Conservation (phyloP, 1,284 basidiomycete species). For the Cutaneotrichosporon curvatum region DNA sequence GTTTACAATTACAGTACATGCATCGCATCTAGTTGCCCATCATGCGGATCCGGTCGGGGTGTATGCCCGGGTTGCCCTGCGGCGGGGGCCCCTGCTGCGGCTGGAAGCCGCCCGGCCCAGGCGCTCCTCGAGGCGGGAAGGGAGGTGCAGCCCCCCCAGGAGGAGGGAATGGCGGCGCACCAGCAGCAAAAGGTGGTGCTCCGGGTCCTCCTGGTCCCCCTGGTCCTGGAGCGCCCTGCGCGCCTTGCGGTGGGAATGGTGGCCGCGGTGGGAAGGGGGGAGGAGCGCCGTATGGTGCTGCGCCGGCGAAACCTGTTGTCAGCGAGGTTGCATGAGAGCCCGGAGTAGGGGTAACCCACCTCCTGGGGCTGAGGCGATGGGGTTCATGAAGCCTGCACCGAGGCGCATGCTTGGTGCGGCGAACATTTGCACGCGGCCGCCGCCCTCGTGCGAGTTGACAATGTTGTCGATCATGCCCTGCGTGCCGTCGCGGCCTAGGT, state of each 20-base stretch:
- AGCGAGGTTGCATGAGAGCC: slow-evolving; percentile 1
- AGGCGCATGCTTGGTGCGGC: slow-evolving; percentile 61
- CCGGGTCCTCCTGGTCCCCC: slow-evolving; percentile 35
- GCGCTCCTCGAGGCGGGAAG: slow-evolving; percentile 21
- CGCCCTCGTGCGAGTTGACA: slow-evolving; percentile 75
- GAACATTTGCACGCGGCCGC: slow-evolving; percentile 46
- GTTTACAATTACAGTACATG: slow-evolving; percentile 6
- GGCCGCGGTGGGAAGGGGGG: slow-evolving; percentile 57
- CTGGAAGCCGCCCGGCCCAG: slow-evolving; percentile 36
- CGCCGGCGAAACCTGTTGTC: slow-evolving; percentile 11
- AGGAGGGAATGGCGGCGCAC: slow-evolving; percentile 19
- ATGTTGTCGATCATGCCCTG: slow-evolving; percentile 96
- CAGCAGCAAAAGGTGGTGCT: slow-evolving; percentile 51
- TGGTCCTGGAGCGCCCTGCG: too few species aligned
- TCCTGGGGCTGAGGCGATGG: slow-evolving; percentile 24
- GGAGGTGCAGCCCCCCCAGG: slow-evolving; percentile 24
- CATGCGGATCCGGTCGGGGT: slow-evolving; percentile 81
- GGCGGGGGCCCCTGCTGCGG: slow-evolving; percentile 19
- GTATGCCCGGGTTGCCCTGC: slow-evolving; percentile 53
- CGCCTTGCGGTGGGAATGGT: slow-evolving; percentile 57
- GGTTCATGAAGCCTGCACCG: slow-evolving; percentile 40
- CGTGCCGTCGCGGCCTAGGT: slow-evolving; percentile 89
- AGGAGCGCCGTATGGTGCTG: slow-evolving; percentile 42
- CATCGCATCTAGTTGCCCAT: slow-evolving; percentile 49
- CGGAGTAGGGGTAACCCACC: too few species aligned